Base-by-base conservation (phyloP, 257 asterid genomes). In the Solanum sejunctum region DNA sequence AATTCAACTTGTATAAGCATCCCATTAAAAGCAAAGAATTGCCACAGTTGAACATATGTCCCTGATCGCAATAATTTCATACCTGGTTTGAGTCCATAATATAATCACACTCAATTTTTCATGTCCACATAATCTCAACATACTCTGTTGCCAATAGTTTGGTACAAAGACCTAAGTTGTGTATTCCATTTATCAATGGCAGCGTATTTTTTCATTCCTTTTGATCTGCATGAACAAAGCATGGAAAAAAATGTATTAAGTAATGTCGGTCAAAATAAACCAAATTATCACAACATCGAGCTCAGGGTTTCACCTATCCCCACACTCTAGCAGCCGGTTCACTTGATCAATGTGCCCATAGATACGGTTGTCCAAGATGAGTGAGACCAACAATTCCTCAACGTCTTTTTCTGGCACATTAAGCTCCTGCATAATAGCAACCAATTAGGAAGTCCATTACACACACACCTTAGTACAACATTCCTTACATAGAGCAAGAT, bases 331-430 rank as follows among this genome's bases (percentile, higher is more conserved):
- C 49, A 95, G 94, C 84, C 95, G 90, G 86, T 94, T 94, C 89
- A 95, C 99, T 91, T 95, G 99, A 91, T 95, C 99, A 89, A 95
- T 95, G 89, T 94, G 98, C 71, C 99, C 99, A 20, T 90, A 88
- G 87, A 95, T 91, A 63, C 98, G 93, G 85, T 95, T 95, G 84
- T 95, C 99, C 92, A 97, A 87, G 85, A 97, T 95, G 18, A 97
- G 98, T 51, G 98, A 93, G 39, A 97, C 99, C 90, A 97, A 88
- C 90, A 97, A 87, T 82, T 92, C 97, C 91, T 93, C 98, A 2
- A 97, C 99, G 41, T 97, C 99, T 81, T 94, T 92, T 90, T 95
- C 98, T 49, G 99, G 98, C 82, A 97, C 98, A 87, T 97, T 95
- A 66, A 97, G 99, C 92, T 95, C 99, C 99, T 97, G 92, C 56